Evolutionary conservation across 371 early-diverging fungal species (phyloP), one percentile per base, ranked within the genome.

Genomic region (Syncephalis fuscata): DNA sequence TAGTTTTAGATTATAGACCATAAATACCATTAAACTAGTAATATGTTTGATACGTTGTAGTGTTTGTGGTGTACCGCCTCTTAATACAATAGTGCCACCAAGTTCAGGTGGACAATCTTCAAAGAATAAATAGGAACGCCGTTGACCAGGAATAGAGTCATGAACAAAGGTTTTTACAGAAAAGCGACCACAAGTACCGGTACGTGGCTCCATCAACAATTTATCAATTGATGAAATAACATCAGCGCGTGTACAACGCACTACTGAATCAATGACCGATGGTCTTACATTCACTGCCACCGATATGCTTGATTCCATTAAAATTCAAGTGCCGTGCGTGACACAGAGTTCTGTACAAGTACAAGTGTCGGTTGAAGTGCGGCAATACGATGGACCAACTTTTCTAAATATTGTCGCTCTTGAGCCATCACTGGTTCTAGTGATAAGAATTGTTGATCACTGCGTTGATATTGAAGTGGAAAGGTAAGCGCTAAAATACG

Each of bases 101-200:
- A 81, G 65, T 25, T 80, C 75, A 21, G 70, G 68, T 3, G 74
- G 70, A 58, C 91, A 88, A 0, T 82, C 85, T 24, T 85, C 80
- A 52, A 96, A 78, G 53, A 78, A 78, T 47, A 96, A 60, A 57
- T 84, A 88, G 20, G 89, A 80, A 51, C 88, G 89, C 23, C 84
- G 67, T 22, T 70, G 67, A 45, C 81, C 79, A 0, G 85, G 82
- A 27, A 88, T 73, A 40, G 67, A 66, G 24, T 71, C 69, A 48
- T 91, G 77, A 32, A 84, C 73, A 48, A 76, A 85, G 0, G 85
- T 88, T 55, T 78, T 70, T 45, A 85, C 73, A 15, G 65, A 67
- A 59, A 94, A 85, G 0, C 61, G 16, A 1, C 72, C 76, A 55
- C 95, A 95, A 9, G 73, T 71, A 0, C 92, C 89, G 1, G 83